Evolutionary conservation across 805 yeast species (phyloP), one percentile per base, ranked within the genome.

Genomic region (Osmozyma mogii): DNA sequence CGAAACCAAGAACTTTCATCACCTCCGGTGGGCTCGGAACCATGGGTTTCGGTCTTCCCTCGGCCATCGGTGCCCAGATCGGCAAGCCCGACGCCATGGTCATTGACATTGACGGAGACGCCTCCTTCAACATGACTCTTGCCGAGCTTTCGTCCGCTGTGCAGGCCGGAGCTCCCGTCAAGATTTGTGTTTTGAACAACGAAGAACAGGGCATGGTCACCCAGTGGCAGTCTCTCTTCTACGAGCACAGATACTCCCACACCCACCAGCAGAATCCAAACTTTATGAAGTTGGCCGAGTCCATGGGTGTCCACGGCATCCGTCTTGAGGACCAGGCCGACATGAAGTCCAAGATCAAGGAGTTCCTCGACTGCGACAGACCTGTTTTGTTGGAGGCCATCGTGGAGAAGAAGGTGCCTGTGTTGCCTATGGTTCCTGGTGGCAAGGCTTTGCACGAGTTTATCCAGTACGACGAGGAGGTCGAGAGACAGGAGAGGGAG

Each of bases 181-280:
- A 92, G 68, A 73, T 84, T 37, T 70, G 85, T 56, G 78, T 92
- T 33, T 68, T 92, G 54, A 92, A 92, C 64, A 92, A 92, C 59
- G 97, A 89, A 66, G 98, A 92, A 67, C 98, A 92, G 68, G 98
- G 98, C 54, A 92, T 92, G 98, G 98, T 92, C 33, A 89, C 97
- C 9, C 98, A 92, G 61, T 92, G 98, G 98, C 98, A 92, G 68
- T 82, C 96, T 9, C 67, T 92, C 38, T 92, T 92, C 70, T 92
- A 92, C 63, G 95, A 89, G 58, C 89, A 89, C 62, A 78, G 98
- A 63, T 92, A 84, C 59, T 72, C 96, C n/a, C 97, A 92, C 62
- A 89, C 98, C 15, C 97, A 92, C 64, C 98, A 92, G 66, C 54
- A 72, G 35, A 92, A 92, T 60, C 98, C 98, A 34, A 81, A 92